A percentile compares a stretch with the other conserved stretches of the same genome.
phyloP scores from a whole-genome alignment of 148 eudicot species.

The Camellia japonica region DNA sequence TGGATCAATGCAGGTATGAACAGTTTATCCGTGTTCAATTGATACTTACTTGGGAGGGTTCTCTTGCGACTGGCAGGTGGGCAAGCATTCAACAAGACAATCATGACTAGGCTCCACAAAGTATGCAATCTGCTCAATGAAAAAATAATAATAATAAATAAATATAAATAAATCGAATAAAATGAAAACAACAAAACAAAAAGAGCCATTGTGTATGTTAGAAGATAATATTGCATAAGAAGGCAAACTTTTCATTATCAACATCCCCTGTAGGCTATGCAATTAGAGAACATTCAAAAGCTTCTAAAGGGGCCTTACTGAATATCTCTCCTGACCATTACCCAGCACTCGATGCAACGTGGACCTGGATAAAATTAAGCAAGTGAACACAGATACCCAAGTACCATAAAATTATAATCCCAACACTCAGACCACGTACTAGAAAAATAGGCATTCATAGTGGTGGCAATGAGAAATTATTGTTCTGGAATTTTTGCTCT shows the following conservation, averaged over 20 bases:
- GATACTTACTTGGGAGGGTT: slow-evolving; percentile 80
- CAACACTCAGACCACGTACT: not conserved
- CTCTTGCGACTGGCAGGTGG: slow-evolving; percentile 68
- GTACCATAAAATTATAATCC: not conserved
- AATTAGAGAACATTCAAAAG: slow-evolving; percentile 12
- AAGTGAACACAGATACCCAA: not conserved
- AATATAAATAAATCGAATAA: not conserved
- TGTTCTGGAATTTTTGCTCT: not conserved
- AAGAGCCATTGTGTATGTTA: not conserved
- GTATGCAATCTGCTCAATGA: slow-evolving; percentile 59
- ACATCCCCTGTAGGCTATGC: not conserved
- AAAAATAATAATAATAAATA: no score
- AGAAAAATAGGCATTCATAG: not conserved
- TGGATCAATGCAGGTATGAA: not conserved
- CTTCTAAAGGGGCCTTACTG: slow-evolving; percentile 51
- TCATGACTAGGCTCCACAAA: slow-evolving; percentile 82
- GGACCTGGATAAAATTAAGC: slow-evolving; percentile 52
- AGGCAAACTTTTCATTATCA: not conserved
- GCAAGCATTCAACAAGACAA: slow-evolving; percentile 87
- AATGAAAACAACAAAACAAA: no score
- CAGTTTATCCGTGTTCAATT: not conserved
- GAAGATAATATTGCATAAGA: not conserved
- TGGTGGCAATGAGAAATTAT: not conserved
- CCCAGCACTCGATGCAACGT: slow-evolving; percentile 86
- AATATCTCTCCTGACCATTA: slow-evolving; percentile 85